A percentile compares a stretch with the other conserved stretches of the same genome.
Evolutionary conservation across 306 rosid species (phyloP).

Genomic region (Sicyos edulis): DNA sequence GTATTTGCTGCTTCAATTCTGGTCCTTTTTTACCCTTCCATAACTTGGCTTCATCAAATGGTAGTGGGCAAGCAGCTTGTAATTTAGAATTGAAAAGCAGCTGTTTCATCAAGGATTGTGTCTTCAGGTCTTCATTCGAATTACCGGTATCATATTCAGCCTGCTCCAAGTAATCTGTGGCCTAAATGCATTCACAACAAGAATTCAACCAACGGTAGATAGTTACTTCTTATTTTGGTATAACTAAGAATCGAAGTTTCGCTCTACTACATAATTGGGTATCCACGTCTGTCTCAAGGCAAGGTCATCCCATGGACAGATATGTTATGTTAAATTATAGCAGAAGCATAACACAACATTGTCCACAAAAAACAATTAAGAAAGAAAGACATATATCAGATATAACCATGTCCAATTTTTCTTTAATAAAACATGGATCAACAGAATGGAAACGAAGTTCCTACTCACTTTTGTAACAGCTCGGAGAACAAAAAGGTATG

Average conservation of each 20-base stretch:
- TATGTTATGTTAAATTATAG: background rate
- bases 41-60: constrained; percentile 94
- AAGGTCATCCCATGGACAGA: too few relatives aligned
- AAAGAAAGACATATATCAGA: background rate
- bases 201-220: constrained; percentile 7
- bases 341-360: background rate
- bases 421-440: background rate
- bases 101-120: constrained; percentile 73
- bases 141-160: constrained; percentile 90
- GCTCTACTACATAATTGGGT: too few relatives aligned
- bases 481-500: constrained; percentile 86
- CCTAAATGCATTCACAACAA: constrained; percentile 33
- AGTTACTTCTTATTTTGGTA: background rate
- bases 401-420: constrained; percentile 1
- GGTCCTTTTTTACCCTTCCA: constrained; percentile 98
- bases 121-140: constrained; percentile 62
- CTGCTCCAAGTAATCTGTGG: constrained; percentile 79
- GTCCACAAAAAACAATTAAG: too few relatives aligned
- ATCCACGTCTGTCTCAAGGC: too few relatives aligned
- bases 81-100: constrained; percentile 66
- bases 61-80: constrained; percentile 95
- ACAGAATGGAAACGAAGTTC: background rate
- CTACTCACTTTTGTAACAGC: constrained; percentile 83
- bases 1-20: constrained; percentile 69
- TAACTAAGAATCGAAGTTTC: too few relatives aligned